Evolutionary conservation across 1,284 basidiomycete species (phyloP), one percentile per base, ranked within the genome.

Genomic region (Trametes pubescens): DNA sequence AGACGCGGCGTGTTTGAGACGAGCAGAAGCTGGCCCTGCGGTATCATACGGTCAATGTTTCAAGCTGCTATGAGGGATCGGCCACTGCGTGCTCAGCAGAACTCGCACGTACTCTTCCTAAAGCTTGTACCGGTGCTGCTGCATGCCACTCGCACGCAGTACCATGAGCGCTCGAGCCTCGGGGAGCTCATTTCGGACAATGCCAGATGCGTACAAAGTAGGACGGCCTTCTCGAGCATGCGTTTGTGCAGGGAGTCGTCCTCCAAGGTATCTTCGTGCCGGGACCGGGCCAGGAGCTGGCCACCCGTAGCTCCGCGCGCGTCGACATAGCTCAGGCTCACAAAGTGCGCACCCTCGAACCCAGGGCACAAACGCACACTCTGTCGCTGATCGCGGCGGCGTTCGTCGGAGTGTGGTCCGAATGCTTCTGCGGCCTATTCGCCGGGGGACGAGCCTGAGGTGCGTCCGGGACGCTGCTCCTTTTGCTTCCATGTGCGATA

Each of bases 271-370:
- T 16, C 34, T 59, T 16, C 46, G 16, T 22, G 54, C 54, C 44
- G 54, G 54, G 44, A 18, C 54, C 54, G 54, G 53, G 43, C 43
- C 43, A 56, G 18, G 26, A 44, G 40, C 18, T 13, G 14, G 40
- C 11, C 14, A 38, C 29, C 29, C 29, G 22, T n/a, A 58, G 18
- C 47, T n/a, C 22, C n/a, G 22, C 47, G 13, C 47, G 14, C 29
- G 21, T 26, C 43, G 56, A 40, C 40, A 34, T 51, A 54, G 43
- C 35, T 35, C 44, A 58, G 49, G 43, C 35, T 35, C 44, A 58
- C 35, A 22, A 18, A 18, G 49, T 18, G 18, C 24, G 49, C 51
- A 62, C 66, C 66, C 66, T 60, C 37, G 57, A 65, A 67, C 57
- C 46, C 57, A 51, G 40, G 51, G 51, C 40, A 46, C 21, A 22